Evolutionary conservation across 2,329 filamentous ascomycete genomes (phyloP).

Genomic region (Aschersonia sp.): DNA sequence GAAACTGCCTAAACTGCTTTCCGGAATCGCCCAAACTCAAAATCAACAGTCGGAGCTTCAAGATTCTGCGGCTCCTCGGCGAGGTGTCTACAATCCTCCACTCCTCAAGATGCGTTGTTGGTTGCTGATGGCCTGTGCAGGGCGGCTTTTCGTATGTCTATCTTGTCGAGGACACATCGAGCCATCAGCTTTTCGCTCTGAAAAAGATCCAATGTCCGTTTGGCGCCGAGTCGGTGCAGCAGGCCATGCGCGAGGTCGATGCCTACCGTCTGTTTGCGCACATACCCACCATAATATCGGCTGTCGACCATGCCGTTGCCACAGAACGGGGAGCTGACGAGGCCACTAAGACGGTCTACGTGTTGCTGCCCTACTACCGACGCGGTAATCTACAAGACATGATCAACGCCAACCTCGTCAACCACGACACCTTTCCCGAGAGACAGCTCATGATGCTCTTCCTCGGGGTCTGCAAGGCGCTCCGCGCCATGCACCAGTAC

Average conservation of each 20-base stretch:
- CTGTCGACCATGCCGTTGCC: constrained; percentile 68
- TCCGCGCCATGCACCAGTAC: constrained; percentile 88
- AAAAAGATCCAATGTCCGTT: constrained; percentile 99
- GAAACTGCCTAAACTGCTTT: constrained; percentile 93
- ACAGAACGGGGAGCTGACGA: constrained; percentile 53
- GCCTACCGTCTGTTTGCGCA: constrained; percentile 83
- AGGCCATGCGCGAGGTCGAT: constrained; percentile 93
- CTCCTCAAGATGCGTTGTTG: too few relatives aligned
- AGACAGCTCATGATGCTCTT: constrained; percentile 78
- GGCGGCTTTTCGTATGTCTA: constrained; percentile 99
- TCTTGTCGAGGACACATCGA: constrained; percentile 81
- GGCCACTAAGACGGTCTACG: constrained; percentile 82
- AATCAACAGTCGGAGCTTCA: constrained; percentile 90
- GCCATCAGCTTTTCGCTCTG: constrained; percentile 75
- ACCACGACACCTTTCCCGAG: constrained; percentile 83
- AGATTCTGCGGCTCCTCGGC: constrained; percentile 83
- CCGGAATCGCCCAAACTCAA: constrained; percentile 86
- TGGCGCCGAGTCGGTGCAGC: constrained; percentile 86
- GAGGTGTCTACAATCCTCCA: constrained; percentile 40
- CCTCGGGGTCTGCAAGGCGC: constrained; percentile 75
- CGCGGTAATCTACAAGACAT: constrained; percentile 93
- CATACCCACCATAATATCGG: constrained; percentile 73
- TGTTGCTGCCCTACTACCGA: constrained; percentile 88
- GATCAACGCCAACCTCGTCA: constrained; percentile 97
- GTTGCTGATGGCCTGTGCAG: constrained; percentile 22